Conservation (phyloP, 495 filamentous ascomycete species). For the Tuber indicum region DNA sequence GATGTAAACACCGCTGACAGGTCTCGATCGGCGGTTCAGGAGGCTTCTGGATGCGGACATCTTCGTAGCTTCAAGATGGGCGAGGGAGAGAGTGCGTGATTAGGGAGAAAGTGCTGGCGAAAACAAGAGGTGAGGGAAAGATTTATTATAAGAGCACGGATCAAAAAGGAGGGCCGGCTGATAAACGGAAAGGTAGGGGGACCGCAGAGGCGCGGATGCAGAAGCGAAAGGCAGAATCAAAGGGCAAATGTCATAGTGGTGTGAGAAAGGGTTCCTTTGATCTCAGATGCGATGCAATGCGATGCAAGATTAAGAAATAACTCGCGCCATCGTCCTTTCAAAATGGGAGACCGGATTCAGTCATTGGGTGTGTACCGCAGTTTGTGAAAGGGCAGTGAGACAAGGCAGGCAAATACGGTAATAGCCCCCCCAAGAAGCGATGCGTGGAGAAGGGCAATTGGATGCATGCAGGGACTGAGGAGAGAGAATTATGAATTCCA, state of each 20-base stretch:
- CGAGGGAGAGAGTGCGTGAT: constrained; percentile 16
- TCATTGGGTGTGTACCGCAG: not conserved
- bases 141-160: constrained; percentile 34
- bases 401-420: not conserved
- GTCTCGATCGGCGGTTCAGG: constrained; percentile 14
- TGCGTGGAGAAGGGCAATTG: not conserved
- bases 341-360: not conserved
- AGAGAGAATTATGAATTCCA: not conserved
- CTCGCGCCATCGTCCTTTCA: constrained; percentile 3
- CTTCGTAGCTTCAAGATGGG: constrained; percentile 9
- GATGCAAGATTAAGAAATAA: constrained; percentile 13
- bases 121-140: constrained; percentile 30
- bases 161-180: constrained; percentile 23
- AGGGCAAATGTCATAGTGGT: not conserved
- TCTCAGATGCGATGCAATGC: constrained; percentile 33
- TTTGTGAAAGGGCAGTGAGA: not conserved
- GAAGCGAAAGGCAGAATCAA: constrained; percentile 2
- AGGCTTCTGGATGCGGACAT: constrained; percentile 4
- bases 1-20: constrained; percentile 5
- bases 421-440: not conserved
- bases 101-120: constrained; percentile 20
- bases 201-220: not conserved
- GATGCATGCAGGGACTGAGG: not conserved
- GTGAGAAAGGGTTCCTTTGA: constrained; percentile 9
- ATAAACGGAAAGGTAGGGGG: constrained; percentile 13